These are phyloP conservation scores for Hysterangium stoloniferum DNA, from an alignment of 768 basidiomycete genomes.

Conservation along the genomic window DNA sequence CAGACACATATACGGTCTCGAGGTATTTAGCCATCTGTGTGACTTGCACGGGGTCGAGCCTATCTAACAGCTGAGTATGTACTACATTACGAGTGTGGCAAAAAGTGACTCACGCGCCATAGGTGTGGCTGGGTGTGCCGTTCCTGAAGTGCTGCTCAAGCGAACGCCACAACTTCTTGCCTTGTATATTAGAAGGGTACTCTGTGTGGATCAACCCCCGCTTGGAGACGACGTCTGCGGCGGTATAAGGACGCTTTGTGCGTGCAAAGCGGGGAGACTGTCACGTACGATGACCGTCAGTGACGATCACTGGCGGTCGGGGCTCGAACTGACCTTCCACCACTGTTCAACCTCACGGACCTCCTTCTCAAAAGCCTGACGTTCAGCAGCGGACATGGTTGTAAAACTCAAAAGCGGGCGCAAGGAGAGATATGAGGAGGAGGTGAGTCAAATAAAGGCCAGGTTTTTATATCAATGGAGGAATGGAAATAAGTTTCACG, in stretches of 20 bases:
- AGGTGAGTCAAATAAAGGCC: neutral
- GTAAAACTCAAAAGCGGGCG: too few species aligned
- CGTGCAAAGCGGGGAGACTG: slow-evolving; percentile 83
- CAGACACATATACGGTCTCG: slow-evolving; percentile 98
- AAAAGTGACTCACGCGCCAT: slow-evolving; percentile 85
- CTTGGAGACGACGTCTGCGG: slow-evolving; percentile 89
- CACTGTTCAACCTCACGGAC: slow-evolving; percentile 82
- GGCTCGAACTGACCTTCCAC: slow-evolving; percentile 65
- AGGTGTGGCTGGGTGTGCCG: slow-evolving; percentile 86
- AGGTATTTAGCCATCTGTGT: slow-evolving; percentile 99
- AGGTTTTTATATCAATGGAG: neutral
- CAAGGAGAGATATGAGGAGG: too few species aligned
- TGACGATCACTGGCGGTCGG: neutral
- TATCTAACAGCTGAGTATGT: slow-evolving; percentile 25
- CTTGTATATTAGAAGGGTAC: slow-evolving; percentile 80
- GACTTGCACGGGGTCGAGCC: slow-evolving; percentile 94
- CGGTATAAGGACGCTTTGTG: slow-evolving; percentile 87
- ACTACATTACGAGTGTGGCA: neutral
- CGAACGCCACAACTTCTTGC: slow-evolving; percentile 76
- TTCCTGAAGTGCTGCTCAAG: slow-evolving; percentile 70
- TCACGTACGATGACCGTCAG: slow-evolving; percentile 1
- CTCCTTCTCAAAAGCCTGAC: slow-evolving; percentile 56
- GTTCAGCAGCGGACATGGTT: slow-evolving; percentile 1
- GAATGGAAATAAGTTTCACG: neutral
- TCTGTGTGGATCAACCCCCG: slow-evolving; percentile 78